Evolutionary conservation across 805 yeast species (phyloP).

Genomic region (Ogataea neopini): DNA sequence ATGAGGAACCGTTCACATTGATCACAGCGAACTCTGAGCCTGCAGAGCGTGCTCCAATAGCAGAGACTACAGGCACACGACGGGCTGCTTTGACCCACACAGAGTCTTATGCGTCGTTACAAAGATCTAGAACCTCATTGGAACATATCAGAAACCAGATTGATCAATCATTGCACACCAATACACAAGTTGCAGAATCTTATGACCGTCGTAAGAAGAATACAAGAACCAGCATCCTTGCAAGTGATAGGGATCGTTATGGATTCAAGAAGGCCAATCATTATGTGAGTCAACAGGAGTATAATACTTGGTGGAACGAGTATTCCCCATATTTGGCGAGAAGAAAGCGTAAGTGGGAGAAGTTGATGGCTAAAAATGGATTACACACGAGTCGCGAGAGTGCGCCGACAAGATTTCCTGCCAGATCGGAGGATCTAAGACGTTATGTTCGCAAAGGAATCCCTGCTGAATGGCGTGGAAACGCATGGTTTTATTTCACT

Average conservation of each 20-base stretch:
- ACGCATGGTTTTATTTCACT: slow-evolving; percentile 95
- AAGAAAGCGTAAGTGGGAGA: slow-evolving; percentile 77
- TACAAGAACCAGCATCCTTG: slow-evolving; percentile 18
- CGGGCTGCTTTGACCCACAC: slow-evolving; percentile 21
- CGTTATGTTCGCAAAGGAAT: slow-evolving; percentile 87
- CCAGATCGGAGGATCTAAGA: slow-evolving; percentile 74
- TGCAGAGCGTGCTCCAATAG: not conserved
- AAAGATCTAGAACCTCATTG: slow-evolving; percentile 25
- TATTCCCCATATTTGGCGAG: slow-evolving; percentile 64
- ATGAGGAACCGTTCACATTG: slow-evolving; percentile 21
- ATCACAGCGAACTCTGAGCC: slow-evolving; percentile 7
- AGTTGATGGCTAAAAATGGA: slow-evolving; percentile 67
- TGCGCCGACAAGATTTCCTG: slow-evolving; percentile 68
- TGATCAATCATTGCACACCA: slow-evolving; percentile 21
- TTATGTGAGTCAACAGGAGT: slow-evolving; percentile 53
- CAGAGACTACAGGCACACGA: not conserved
- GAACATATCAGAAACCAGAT: slow-evolving; percentile 26
- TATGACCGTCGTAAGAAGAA: slow-evolving; percentile 1
- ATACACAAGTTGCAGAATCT: not conserved
- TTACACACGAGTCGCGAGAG: slow-evolving; percentile 45
- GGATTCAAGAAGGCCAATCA: slow-evolving; percentile 77
- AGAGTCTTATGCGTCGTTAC: slow-evolving; percentile 27
- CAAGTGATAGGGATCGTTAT: slow-evolving; percentile 64
- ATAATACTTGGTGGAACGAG: slow-evolving; percentile 72
- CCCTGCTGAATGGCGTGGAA: slow-evolving; percentile 97